Evolutionary conservation across 495 filamentous ascomycete species (phyloP).

Genomic region (Pyrenula aspistea): DNA sequence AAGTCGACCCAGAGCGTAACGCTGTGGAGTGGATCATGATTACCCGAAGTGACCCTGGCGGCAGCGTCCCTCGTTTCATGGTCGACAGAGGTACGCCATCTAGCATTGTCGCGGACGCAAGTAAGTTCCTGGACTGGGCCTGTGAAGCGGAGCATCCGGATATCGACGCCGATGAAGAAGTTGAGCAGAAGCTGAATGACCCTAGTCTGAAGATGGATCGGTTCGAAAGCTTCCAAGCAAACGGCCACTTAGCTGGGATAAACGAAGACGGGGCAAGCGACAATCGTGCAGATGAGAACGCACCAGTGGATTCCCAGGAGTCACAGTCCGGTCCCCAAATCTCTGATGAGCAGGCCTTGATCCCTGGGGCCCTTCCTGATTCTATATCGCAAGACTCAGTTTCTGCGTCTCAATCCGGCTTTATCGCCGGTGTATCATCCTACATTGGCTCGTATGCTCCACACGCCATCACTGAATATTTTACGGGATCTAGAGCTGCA

Average conservation of each 20-base stretch:
- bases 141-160: constrained; percentile 34
- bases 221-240: constrained; percentile 17
- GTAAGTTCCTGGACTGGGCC: constrained; percentile 81
- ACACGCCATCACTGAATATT: constrained; percentile 36
- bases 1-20: constrained; percentile 41
- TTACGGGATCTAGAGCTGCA: constrained; percentile 16
- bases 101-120: constrained; percentile 71
- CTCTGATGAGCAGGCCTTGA: constrained; percentile 1
- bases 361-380: neutral
- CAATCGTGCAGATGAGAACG: neutral
- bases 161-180: constrained; percentile 22
- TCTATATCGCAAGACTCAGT: neutral
- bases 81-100: constrained; percentile 83
- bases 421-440: constrained; percentile 4
- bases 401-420: neutral
- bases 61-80: constrained; percentile 86
- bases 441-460: constrained; percentile 30
- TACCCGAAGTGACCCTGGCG: constrained; percentile 86
- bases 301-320: neutral
- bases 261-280: constrained; percentile 1
- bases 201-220: constrained; percentile 1
- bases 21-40: constrained; percentile 96
- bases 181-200: constrained; percentile 13
- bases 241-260: constrained; percentile 20
- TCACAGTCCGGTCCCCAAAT: neutral